These are phyloP conservation scores for Pseudogymnoascus sp. DNA, from an alignment of 2,329 filamentous ascomycete species.

Conservation along the genomic window DNA sequence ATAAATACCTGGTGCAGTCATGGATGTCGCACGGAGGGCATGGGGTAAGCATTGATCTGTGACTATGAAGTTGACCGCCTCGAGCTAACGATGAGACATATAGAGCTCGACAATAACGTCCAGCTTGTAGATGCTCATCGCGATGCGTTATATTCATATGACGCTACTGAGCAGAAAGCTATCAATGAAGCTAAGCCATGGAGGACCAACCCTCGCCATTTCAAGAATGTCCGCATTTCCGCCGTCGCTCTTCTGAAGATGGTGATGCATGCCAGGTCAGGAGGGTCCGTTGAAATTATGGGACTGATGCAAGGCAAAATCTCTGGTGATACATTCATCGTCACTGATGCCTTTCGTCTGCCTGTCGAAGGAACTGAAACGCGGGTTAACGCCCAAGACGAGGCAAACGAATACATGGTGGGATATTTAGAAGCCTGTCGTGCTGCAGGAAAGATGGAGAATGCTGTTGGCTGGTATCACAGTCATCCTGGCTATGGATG, in stretches of 20 bases:
- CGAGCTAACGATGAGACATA: slow-evolving; percentile 25
- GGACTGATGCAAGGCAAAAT: slow-evolving; percentile 96
- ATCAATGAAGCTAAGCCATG: slow-evolving; percentile 62
- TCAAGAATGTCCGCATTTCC: slow-evolving; percentile 87
- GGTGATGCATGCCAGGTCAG: slow-evolving; percentile 97
- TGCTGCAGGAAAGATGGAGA: slow-evolving; percentile 72
- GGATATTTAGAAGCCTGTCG: slow-evolving; percentile 70
- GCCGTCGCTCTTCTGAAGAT: slow-evolving; percentile 94
- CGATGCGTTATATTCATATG: slow-evolving; percentile 86
- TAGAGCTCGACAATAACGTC: slow-evolving; percentile 82
- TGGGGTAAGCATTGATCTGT: slow-evolving; percentile 44
- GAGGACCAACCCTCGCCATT: slow-evolving; percentile 71
- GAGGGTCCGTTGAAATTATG: slow-evolving; percentile 90
- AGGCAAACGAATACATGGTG: slow-evolving; percentile 96
- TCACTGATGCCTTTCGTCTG: slow-evolving; percentile 87
- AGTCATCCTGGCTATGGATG: slow-evolving; percentile 96
- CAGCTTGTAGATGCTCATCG: slow-evolving; percentile 75
- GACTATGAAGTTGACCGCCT: slow-evolving; percentile 14
- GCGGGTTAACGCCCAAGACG: slow-evolving; percentile 87
- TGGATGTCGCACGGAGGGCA: slow-evolving; percentile 49
- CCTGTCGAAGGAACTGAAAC: slow-evolving; percentile 99
- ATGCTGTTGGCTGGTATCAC: slow-evolving; percentile 97
- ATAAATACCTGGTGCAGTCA: slow-evolving; percentile 21
- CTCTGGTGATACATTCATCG: slow-evolving; percentile 72
- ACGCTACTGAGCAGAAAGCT: slow-evolving; percentile 56